Evolutionary conservation across 1,284 basidiomycete genomes (phyloP).

Genomic region (Hemileia vastatrix): DNA sequence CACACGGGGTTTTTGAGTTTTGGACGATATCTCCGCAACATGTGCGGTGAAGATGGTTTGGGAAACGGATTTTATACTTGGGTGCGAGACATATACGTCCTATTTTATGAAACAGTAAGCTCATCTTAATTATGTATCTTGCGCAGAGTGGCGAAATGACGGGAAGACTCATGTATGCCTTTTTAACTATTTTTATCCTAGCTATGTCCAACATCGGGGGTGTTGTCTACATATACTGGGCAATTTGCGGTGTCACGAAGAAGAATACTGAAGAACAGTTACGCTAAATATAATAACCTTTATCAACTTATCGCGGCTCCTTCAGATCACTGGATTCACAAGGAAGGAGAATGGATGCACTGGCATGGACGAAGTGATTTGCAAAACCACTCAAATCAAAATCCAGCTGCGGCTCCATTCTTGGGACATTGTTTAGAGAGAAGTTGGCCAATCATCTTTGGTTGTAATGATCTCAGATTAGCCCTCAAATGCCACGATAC

Average conservation of each 20-base stretch:
- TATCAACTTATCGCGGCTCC: constrained; percentile 34
- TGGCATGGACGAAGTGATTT: constrained; percentile 18
- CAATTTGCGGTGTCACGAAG: constrained; percentile 40
- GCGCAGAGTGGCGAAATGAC: too few species aligned
- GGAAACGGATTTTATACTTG: constrained; percentile 14
- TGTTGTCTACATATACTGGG: constrained; percentile 38
- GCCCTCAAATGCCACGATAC: constrained; percentile 3
- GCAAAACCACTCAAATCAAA: background rate
- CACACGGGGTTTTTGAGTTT: constrained; percentile 43
- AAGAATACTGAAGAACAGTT: constrained; percentile 34
- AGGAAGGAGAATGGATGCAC: constrained; percentile 38
- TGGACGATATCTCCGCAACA: constrained; percentile 39
- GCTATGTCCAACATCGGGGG: constrained; percentile 15
- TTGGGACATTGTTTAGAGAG: constrained; percentile 41
- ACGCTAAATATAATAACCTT: constrained; percentile 32
- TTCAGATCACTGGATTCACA: constrained; percentile 40
- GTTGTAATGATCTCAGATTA: constrained; percentile 28
- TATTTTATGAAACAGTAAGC: constrained; percentile 15
- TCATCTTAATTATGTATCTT: too few species aligned
- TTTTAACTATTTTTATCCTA: too few species aligned
- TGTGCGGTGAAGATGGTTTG: constrained; percentile 31
- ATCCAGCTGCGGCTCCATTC: background rate
- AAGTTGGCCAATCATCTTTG: constrained; percentile 41
- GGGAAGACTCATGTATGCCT: too few species aligned
- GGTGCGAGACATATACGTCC: constrained; percentile 8